Conservation (phyloP, 164 flowering plant genomes). For the Liquidambar formosana region DNA sequence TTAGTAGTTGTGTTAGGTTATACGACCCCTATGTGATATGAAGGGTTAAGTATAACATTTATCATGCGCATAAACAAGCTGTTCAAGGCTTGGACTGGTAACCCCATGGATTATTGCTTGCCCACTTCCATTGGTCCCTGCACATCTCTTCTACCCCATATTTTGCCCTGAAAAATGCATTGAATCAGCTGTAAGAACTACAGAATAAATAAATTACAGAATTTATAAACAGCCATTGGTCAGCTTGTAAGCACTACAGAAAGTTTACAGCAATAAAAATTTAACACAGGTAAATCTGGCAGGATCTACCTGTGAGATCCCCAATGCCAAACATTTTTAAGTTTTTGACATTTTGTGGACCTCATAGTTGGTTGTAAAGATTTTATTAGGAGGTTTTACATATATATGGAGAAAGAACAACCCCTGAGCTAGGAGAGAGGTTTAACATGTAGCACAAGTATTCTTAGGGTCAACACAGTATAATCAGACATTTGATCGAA, state of each 20-base stretch:
- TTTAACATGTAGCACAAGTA: neutral
- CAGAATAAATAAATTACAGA: neutral
- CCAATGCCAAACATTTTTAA: neutral
- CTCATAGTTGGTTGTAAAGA: no score
- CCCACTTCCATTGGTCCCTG: slow-evolving; percentile 89
- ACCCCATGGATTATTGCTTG: slow-evolving; percentile 66
- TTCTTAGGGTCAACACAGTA: neutral
- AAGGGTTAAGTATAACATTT: no score
- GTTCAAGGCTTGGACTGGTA: slow-evolving; percentile 48
- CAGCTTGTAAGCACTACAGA: neutral
- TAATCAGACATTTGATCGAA: neutral
- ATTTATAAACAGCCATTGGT: neutral
- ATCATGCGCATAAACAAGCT: no score
- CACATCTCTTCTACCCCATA: slow-evolving; percentile 76
- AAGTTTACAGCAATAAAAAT: neutral
- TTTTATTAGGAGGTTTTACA: no score
- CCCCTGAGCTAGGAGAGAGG: no score
- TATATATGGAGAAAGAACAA: no score
- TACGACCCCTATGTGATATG: no score
- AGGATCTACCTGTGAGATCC: neutral
- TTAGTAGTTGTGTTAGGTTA: no score
- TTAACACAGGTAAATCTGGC: no score
- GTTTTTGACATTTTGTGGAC: neutral
- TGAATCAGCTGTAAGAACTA: neutral
- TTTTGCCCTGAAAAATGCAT: slow-evolving; percentile 53